Percentiles rank a stretch among this genome's conserved stretches.
These are phyloP conservation scores for Rhodotorula sp. DNA, from an alignment of 1,284 basidiomycete species.

Conservation along the genomic window DNA sequence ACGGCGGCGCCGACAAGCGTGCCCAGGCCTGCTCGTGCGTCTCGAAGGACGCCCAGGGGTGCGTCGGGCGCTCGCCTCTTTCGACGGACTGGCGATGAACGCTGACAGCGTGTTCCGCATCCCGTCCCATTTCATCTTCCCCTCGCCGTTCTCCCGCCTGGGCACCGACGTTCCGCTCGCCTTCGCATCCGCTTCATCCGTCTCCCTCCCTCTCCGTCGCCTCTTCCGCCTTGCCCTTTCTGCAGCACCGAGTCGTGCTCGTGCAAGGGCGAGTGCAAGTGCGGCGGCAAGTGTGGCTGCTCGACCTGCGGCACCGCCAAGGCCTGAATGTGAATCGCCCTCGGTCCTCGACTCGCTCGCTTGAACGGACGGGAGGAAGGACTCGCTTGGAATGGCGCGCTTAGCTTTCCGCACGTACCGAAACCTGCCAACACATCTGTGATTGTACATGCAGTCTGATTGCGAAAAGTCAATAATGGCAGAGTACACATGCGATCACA, in stretches of 20 bases:
- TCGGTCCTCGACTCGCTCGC: background rate
- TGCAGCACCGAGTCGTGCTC: constrained; percentile 4
- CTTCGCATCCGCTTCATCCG: no score
- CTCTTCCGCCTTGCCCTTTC: no score
- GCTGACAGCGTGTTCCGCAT: background rate
- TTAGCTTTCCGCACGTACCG: no score
- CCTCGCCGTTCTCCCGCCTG: no score
- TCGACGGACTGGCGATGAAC: background rate
- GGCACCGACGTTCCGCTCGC: no score
- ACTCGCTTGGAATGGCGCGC: background rate
- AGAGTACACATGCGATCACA: no score
- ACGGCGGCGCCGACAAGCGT: constrained; percentile 24
- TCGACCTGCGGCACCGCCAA: constrained; percentile 4
- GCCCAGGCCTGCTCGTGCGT: constrained; percentile 13
- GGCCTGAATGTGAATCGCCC: background rate
- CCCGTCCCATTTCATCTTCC: no score
- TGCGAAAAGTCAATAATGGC: no score
- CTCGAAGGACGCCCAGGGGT: constrained; percentile 14
- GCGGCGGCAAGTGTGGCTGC: constrained; percentile 21
- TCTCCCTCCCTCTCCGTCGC: no score
- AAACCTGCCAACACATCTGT: no score
- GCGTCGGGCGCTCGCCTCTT: background rate
- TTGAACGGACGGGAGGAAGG: background rate
- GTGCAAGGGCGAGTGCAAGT: constrained; percentile 13
- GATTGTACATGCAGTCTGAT: no score